Evolutionary conservation across 2,329 filamentous ascomycete species (phyloP), one percentile per base, ranked within the genome.

Genomic region (Xylariaceae sp.): DNA sequence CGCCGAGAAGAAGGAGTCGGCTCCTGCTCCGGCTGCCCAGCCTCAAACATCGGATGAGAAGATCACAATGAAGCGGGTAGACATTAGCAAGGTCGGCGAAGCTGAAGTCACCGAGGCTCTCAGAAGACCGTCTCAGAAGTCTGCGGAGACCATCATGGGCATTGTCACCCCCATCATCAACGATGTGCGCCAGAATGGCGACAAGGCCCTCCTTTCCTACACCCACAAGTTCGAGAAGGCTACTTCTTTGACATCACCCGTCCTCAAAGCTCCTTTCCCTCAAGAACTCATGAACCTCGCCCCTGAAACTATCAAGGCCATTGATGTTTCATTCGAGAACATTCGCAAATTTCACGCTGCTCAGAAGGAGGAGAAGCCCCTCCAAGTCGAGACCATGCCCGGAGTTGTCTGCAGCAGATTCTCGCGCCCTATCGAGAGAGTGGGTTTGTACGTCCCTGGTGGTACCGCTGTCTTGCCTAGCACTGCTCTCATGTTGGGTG

Each of bases 221-320:
- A 97, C 94, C 1, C 92, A 97, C 82, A 96, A 95, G 74, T 99
- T 99, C 67, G 94, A 99, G 73, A 96, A 93, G 77, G 94, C 93
- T 0, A 96, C 90, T 0, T 93, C 90, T 2, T 80, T 99, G 61
- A 94, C 85, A 11, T 93, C 92, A 0, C 91, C 93, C 0, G 92
- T 99, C 11, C 80, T 99, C 64, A 88, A 86, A 70, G 93, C 94
- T 0, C 94, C 94, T 0, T 99, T 96, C 79, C 87, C 91, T 0
- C 76, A 87, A 65, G 84, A 87, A 60, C 79, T 97, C 50, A 97
- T 99, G 94, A 81, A 91, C 63, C 80, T 99, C 13, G 78, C 89
- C 0, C 80, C 84, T 1, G 92, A 96, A 73, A 96, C 92, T 0
- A 90, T 89, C 66, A 82, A 90, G 69, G 93, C 94, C n/a, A 96